Percentiles rank a stretch among this genome's conserved stretches.
Evolutionary conservation across 179 eudicot species (phyloP).

Genomic region (Beta corolliflora): DNA sequence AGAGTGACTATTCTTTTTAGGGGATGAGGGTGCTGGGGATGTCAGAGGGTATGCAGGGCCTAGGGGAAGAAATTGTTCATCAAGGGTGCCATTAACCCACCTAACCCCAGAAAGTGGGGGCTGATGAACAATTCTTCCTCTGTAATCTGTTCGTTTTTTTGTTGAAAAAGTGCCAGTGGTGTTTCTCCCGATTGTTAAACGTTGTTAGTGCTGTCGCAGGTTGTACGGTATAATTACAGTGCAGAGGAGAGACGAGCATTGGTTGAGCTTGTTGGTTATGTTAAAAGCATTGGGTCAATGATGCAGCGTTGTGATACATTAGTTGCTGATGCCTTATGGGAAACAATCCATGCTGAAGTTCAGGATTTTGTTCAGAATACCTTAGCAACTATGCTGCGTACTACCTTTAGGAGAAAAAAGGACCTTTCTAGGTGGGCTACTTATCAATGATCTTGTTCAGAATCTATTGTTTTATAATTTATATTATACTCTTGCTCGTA

Average conservation of each 20-base stretch:
- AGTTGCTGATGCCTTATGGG: slow-evolving; percentile 98
- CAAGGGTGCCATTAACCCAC: background rate
- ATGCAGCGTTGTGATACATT: slow-evolving; percentile 89
- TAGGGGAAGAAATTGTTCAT: background rate
- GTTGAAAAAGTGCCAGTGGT: background rate
- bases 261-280: slow-evolving; percentile 91
- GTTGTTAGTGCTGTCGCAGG: slow-evolving; percentile 42
- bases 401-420: slow-evolving; percentile 93
- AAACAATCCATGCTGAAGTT: slow-evolving; percentile 97
- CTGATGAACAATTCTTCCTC: background rate
- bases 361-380: slow-evolving; percentile 98
- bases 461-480: background rate
- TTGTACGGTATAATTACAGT: slow-evolving; percentile 85
- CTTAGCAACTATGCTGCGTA: slow-evolving; percentile 87
- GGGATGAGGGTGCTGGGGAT: background rate
- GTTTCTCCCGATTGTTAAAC: slow-evolving; percentile 9
- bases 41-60: background rate
- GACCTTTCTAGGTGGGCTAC: slow-evolving; percentile 78
- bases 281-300: slow-evolving; percentile 89
- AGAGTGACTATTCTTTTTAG: background rate
- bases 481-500: background rate
- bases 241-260: slow-evolving; percentile 87
- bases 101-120: background rate
- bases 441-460: background rate
- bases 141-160: background rate